Evolutionary conservation across 371 early-diverging fungal species (phyloP), one percentile per base, ranked within the genome.

Genomic region (Amoeboaphelidium protococcarum): DNA sequence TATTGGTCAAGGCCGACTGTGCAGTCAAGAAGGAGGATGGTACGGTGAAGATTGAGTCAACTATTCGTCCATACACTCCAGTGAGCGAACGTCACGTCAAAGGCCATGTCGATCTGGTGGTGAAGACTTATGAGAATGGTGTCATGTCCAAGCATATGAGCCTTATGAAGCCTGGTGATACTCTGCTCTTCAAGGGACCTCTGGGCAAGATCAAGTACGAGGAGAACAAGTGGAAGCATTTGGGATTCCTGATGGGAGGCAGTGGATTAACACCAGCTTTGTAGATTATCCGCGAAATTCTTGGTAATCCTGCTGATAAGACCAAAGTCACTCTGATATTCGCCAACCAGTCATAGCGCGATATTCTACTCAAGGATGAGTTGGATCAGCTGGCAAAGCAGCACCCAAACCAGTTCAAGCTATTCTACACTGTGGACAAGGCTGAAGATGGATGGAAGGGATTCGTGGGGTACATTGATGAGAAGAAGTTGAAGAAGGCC

Each of bases 201-300:
- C 73, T 85, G 51, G 55, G 62, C 53, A 92, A 90, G 68, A 79
- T 69, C 58, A 60, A 69, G 49, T 80, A 84, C 67, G 63, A 67
- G 48, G 59, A 75, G 26, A 80, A 78, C 57, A 70, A 73, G 52
- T 69, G 73, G 47, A 64, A 73, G 49, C 61, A 83, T 52, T 68
- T 92, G 23, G 88, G 80, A 37, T 68, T 97, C 78, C 68, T 80
- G 48, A 72, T 73, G 23, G 90, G 92, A 49, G 95, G 98, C 31
- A 78, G 94, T 26, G 90, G 90, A 47, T 79, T 90, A 54, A 85
- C 91, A 2, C 91, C 91, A 45, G 86, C 86, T 84, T 50, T 72
- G 23, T 85, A 87, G 67, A 50, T 75, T 27, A 54, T 71, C 42
- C 55, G 64, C 23, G 23, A 53, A 21, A 55, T 58, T 16, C 42